Percentiles rank a stretch among this genome's conserved stretches.
These are phyloP conservation scores for Rhizomucor miehei DNA, from an alignment of 371 early-diverging fungal species.

Conservation along the genomic window DNA sequence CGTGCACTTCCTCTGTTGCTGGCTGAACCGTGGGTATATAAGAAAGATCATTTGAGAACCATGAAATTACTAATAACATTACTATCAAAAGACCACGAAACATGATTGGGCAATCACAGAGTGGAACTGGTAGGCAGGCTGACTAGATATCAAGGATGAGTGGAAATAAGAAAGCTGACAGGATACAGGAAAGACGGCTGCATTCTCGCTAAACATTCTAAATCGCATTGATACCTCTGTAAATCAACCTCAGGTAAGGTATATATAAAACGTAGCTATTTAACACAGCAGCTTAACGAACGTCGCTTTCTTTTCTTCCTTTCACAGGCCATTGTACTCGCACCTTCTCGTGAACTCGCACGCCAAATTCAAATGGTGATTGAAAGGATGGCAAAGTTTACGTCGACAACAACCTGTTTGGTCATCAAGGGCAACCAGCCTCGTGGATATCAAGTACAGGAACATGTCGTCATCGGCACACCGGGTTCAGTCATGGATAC, in stretches of 20 bases:
- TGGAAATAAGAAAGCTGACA: not conserved
- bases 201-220: constrained; percentile 90
- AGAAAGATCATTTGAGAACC: not conserved
- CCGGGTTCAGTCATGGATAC: constrained; percentile 90
- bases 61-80: not conserved
- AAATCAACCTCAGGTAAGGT: constrained; percentile 41
- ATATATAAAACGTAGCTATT: not conserved
- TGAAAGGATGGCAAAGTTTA: constrained; percentile 83
- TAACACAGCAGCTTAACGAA: not conserved
- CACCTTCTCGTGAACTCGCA: constrained; percentile 98
- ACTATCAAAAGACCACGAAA: constrained; percentile 27
- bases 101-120: constrained; percentile 51
- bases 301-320: not conserved
- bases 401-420: constrained; percentile 67
- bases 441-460: constrained; percentile 32
- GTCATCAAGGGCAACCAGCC: constrained; percentile 69
- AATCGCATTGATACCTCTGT: constrained; percentile 61
- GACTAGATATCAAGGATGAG: not conserved
- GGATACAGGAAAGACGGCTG: constrained; percentile 89
- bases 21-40: constrained; percentile 56
- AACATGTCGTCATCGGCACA: constrained; percentile 93
- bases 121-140: constrained; percentile 32
- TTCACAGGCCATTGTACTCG: constrained; percentile 79
- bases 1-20: constrained; percentile 89
- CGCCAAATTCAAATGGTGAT: constrained; percentile 94